Conservation (phyloP, 2,329 filamentous ascomycete species). For the Diaporthe helianthi region DNA sequence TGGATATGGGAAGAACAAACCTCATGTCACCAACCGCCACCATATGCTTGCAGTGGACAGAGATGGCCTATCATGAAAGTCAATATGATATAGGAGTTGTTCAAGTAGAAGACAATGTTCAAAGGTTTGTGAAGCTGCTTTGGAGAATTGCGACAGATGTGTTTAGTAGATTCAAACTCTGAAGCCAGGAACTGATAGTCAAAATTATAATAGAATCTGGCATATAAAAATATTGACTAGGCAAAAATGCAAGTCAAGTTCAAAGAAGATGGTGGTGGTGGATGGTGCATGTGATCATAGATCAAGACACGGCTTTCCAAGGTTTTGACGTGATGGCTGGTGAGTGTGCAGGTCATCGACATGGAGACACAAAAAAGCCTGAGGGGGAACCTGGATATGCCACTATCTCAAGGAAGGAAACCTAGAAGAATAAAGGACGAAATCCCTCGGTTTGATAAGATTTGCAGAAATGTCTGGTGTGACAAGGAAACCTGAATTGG, state of each 20-base stretch:
- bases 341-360: background rate
- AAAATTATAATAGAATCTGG: background rate
- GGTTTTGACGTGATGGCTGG: background rate
- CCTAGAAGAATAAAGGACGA: background rate
- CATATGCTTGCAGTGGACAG: background rate
- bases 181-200: background rate
- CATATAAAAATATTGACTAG: background rate
- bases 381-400: no score
- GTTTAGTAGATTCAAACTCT: background rate
- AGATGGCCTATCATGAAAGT: background rate
- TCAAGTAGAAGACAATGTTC: background rate
- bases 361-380: background rate
- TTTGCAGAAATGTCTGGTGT: background rate
- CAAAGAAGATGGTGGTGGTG: background rate
- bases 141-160: background rate
- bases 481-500: background rate
- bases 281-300: background rate
- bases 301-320: background rate
- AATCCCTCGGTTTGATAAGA: background rate
- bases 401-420: background rate
- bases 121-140: background rate
- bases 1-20: background rate
- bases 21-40: background rate
- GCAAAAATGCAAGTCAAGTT: background rate
- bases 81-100: background rate